Evolutionary conservation across 371 early-diverging fungal species (phyloP), one percentile per base, ranked within the genome.

Genomic region (Pancytospora epiphaga): DNA sequence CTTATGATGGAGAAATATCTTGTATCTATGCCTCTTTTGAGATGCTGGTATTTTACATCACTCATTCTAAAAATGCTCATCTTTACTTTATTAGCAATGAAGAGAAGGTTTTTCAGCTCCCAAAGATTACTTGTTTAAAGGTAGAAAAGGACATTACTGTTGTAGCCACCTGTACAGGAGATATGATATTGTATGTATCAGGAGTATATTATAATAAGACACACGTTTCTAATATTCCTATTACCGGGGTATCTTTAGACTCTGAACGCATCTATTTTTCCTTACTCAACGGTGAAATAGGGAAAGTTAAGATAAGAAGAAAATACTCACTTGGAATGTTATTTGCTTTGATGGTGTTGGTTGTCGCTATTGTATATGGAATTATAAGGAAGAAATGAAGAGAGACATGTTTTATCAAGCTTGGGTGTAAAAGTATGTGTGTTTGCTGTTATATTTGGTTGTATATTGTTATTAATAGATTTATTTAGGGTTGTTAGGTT

Each of bases 211-310:
- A 32, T 37, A 19, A 39, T 18, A 69, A 34, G 47, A 64, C n/a
- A 39, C 70, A 58, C 9, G 58, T 74, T 22, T 58, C 71, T 38
- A 62, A 58, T 9, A 37, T 73, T 6, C 66, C 77, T 1, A 66
- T 77, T 29, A 73, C 77, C 15, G 69, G 70, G 30, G 58, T 77
- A 25, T 60, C 54, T n/a, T 54, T 70, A 52, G 37, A 66, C 22
- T 49, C 47, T 12, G 61, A 56, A 12, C 32, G 61, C n/a, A 37
- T 74, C 50, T 65, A 70, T 33, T 77, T 61, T 38, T 58, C 63
- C 25, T 49, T 69, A 0, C 50, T 73, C 19, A 70, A 64, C 57
- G 77, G 77, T 2, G 34, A 58, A 34, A 43, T 77, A 22, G 68
- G 72, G 22, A 12, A 34, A 12, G 37, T 66, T 19, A 61, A 32